Percentiles rank a stretch among this genome's conserved stretches.
phyloP scores from a whole-genome alignment of 1,284 basidiomycete genomes.

The Meripilus lineatus region DNA sequence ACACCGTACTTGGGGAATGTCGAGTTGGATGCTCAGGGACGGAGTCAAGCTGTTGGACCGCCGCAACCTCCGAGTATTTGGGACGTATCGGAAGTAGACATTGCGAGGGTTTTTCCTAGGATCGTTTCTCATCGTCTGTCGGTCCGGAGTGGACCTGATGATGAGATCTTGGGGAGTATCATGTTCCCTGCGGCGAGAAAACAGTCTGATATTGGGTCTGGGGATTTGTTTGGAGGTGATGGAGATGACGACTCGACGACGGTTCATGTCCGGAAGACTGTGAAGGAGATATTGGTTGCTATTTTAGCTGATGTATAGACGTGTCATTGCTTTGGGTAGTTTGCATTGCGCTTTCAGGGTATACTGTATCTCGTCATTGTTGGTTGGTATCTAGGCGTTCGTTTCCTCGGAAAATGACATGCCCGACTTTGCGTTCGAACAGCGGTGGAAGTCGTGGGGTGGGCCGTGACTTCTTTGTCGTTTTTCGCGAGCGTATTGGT shows the following conservation, averaged over 20 bases:
- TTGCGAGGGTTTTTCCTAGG: constrained; percentile 63
- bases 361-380: too few relatives aligned
- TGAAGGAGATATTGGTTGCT: constrained; percentile 56
- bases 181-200: constrained; percentile 35
- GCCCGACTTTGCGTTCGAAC: constrained; percentile 55
- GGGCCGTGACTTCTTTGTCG: constrained; percentile 13
- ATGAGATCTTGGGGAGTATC: constrained; percentile 61
- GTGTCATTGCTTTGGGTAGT: too few relatives aligned
- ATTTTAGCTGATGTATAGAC: constrained; percentile 49
- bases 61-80: constrained; percentile 33
- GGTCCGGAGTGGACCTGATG: constrained; percentile 58
- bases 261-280: constrained; percentile 30
- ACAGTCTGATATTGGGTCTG: constrained; percentile 5
- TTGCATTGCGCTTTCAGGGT: too few relatives aligned
- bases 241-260: constrained; percentile 19
- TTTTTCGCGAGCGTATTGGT: constrained; percentile 13
- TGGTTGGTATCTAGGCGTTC: constrained; percentile 37
- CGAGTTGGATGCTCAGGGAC: background rate
- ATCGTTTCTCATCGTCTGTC: constrained; percentile 67
- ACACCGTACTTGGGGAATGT: background rate
- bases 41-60: constrained; percentile 6
- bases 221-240: constrained; percentile 5
- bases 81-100: constrained; percentile 66
- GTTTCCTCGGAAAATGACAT: constrained; percentile 58
- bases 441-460: constrained; percentile 42